Conservation (phyloP, 2,329 filamentous ascomycete genomes). For the Tympanopsis confertula region DNA sequence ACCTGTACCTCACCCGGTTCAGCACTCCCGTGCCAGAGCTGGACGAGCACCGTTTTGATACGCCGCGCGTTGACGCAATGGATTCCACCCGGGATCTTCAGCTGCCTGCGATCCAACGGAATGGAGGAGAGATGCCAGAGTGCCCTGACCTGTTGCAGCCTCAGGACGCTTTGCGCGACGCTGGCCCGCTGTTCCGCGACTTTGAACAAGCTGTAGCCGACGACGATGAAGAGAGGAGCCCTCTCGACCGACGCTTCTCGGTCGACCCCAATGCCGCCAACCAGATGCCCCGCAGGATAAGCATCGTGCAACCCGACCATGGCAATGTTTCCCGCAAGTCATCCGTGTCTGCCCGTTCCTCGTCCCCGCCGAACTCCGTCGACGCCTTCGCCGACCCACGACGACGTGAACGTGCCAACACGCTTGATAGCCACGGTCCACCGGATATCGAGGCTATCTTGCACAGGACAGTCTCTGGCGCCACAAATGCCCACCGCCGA, state of each 20-base stretch:
- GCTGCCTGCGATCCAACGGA: not conserved
- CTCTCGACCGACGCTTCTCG: constrained; percentile 21
- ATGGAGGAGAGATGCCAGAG: constrained; percentile 29
- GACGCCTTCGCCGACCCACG: constrained; percentile 55
- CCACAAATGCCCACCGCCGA: constrained; percentile 34
- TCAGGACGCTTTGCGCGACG: constrained; percentile 28
- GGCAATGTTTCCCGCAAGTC: constrained; percentile 27
- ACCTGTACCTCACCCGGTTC: constrained; percentile 39
- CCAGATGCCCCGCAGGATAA: constrained; percentile 14
- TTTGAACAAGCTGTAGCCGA: constrained; percentile 49
- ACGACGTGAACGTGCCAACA: constrained; percentile 48
- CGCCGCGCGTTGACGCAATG: constrained; percentile 15
- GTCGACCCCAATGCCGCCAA: constrained; percentile 22
- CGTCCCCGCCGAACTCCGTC: constrained; percentile 54
- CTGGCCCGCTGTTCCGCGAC: constrained; percentile 34
- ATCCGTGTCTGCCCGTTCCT: constrained; percentile 39
- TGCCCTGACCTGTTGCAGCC: constrained; percentile 30
- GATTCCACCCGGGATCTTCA: constrained; percentile 10
- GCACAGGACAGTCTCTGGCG: constrained; percentile 44
- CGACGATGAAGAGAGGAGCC: constrained; percentile 31
- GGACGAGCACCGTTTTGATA: constrained; percentile 14
- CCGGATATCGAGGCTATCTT: constrained; percentile 39
- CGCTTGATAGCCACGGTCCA: constrained; percentile 40
- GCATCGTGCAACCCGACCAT: constrained; percentile 21
- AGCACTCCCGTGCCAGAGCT: constrained; percentile 47